Base-by-base conservation (phyloP, 2,329 filamentous ascomycete genomes). In the Gnomoniopsis smithogilvyi region DNA sequence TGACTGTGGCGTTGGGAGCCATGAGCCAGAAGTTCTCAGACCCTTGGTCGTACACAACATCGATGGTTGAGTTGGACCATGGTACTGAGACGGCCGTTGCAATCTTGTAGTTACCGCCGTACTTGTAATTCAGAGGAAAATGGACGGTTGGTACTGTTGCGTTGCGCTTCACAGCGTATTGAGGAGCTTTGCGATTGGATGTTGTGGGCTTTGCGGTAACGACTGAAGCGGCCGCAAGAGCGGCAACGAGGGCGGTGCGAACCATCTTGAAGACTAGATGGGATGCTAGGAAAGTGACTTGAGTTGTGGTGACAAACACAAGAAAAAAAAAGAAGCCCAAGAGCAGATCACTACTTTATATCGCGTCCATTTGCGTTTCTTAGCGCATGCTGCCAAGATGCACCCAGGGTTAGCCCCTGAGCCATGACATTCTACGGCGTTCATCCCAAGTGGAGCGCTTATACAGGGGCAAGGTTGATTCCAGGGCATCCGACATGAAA, bases 11-110 rank as follows among this genome's bases (percentile, higher is more conserved):
- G 51, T 52, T 47, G 12, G 62, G 64, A 6, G 60, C 64, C 34
- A 67, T 63, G 8, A 69, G 45, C 54, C 62, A 68, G 51, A 64
- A 68, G 61, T 63, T 63, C 47, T 67, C 63, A 50, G 60, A 64
- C 15, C 67, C 66, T 33, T 65, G 62, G 46, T 68, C 67, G 54
- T 65, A 67, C 19, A 63, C 60, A 8, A 67, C 64, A 51, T 64
- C 61, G 51, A 69, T 64, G 10, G 62, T 64, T 30, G 48, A 51
- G 56, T 68, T 64, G 19, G 55, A 55, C 30, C 58, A 63, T 11
- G 67, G 64, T 12, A 64, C 58, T 22, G 56, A 47, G 19, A 69
- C 55, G 43, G 65, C 61, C 4, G 67, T 67, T 2, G 64, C 59
- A 24, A 67, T 59, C 56, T 68, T 68, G 51, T 59, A 47, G 49